Evolutionary conservation across 331 rosid species (phyloP).

Genomic region (Prunus yedoensis): DNA sequence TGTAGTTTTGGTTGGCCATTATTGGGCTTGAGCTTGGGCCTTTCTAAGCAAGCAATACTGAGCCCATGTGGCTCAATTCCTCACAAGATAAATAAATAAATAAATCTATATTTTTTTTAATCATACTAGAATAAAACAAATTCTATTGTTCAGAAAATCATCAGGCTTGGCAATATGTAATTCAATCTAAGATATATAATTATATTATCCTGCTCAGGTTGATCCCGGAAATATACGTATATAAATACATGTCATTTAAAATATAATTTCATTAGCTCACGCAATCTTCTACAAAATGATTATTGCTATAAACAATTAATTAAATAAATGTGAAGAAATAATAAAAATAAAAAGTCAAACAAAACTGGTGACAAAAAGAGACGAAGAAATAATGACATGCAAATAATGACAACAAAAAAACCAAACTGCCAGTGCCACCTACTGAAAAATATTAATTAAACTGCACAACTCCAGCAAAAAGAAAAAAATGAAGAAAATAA

Average conservation of each 20-base stretch:
- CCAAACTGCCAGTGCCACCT: not conserved
- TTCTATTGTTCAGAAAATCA: not conserved
- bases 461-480: not conserved
- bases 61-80: too few relatives aligned
- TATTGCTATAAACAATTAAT: not conserved
- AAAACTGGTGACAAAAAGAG: too few relatives aligned
- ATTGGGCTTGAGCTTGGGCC: not conserved
- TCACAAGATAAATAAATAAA: too few relatives aligned
- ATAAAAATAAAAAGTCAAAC: not conserved
- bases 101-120: too few relatives aligned
- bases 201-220: not conserved
- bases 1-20: not conserved
- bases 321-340: too few relatives aligned
- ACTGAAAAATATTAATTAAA: not conserved
- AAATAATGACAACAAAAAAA: not conserved
- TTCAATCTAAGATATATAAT: not conserved
- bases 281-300: not conserved
- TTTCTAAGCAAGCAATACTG: too few relatives aligned
- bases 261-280: not conserved
- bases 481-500: too few relatives aligned
- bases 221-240: not conserved
- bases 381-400: not conserved
- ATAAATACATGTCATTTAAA: not conserved
- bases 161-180: not conserved
- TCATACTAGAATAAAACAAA: conserved; percentile 1